Evolutionary conservation across 768 basidiomycete genomes (phyloP).

Genomic region (Tubosaeta sp.): DNA sequence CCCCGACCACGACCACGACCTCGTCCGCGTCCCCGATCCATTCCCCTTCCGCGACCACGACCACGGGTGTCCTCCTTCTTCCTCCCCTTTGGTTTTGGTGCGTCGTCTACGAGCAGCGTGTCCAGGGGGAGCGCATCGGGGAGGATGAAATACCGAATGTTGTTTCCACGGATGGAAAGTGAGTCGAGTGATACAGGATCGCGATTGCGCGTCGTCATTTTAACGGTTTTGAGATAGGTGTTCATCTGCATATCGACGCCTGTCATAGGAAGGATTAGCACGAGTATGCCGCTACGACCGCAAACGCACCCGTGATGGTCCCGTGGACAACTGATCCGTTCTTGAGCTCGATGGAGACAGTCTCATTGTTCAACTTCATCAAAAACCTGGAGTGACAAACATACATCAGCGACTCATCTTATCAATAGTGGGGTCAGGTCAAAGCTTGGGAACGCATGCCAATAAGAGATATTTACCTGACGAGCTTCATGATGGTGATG

Average conservation of each 20-base stretch:
- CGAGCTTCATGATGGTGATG: constrained; percentile 69
- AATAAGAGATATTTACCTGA: constrained; percentile 47
- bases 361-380: constrained; percentile 99
- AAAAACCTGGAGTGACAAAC: constrained; percentile 61
- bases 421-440: constrained; percentile 7
- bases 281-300: not conserved
- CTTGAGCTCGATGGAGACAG: constrained; percentile 96
- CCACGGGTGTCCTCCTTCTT: constrained; percentile 84
- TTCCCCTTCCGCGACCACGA: constrained; percentile 48
- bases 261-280: constrained; percentile 29
- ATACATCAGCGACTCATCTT: constrained; percentile 15
- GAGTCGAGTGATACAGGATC: constrained; percentile 84
- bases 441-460: constrained; percentile 4
- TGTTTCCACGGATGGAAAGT: constrained; percentile 94
- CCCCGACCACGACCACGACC: constrained; percentile 53
- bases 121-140: constrained; percentile 96
- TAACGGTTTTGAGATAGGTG: constrained; percentile 96
- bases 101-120: constrained; percentile 95
- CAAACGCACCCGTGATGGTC: constrained; percentile 84
- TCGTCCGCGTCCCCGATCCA: constrained; percentile 50
- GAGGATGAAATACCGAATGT: constrained; percentile 94
- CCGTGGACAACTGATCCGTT: constrained; percentile 95
- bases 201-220: constrained; percentile 90
- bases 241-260: constrained; percentile 99
- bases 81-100: constrained; percentile 89